Evolutionary conservation across 176 grass and related monocot genomes (phyloP).

Genomic region (Cenchrus fungigraminus): DNA sequence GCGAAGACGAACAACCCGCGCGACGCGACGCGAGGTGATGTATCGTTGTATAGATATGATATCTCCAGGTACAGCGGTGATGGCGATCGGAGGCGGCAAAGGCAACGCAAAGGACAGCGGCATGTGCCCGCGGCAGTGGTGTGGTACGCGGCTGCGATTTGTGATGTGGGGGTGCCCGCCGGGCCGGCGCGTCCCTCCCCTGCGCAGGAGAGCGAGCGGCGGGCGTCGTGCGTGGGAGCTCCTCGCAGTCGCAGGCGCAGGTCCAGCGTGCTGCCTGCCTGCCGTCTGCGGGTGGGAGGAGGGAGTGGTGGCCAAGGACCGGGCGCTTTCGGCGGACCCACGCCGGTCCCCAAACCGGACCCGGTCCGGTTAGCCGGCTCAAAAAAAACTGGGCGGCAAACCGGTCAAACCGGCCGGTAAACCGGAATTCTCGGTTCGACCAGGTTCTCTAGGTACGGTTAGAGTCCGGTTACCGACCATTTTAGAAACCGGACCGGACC

Average conservation of each 20-base stretch:
- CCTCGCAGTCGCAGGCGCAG: no score
- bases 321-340: conserved; percentile 54
- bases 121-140: conserved; percentile 28
- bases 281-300: neutral
- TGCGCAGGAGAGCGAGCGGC: neutral
- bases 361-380: no score
- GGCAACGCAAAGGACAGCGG: neutral
- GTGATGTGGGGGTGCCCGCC: neutral
- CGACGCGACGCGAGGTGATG: no score
- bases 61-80: neutral
- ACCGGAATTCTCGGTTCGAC: no score
- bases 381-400: no score
- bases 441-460: no score
- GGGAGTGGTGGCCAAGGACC: conserved; percentile 50
- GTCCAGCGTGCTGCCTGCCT: no score
- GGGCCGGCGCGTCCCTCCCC: neutral
- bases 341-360: no score
- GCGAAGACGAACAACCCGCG: no score
- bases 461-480: no score
- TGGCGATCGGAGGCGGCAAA: neutral
- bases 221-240: conserved; percentile 30
- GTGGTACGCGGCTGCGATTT: neutral
- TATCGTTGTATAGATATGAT: neutral
- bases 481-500: no score
- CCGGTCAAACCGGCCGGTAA: no score